Evolutionary conservation across 768 basidiomycete species (phyloP).

Genomic region (Hygrocybe coccinea): DNA sequence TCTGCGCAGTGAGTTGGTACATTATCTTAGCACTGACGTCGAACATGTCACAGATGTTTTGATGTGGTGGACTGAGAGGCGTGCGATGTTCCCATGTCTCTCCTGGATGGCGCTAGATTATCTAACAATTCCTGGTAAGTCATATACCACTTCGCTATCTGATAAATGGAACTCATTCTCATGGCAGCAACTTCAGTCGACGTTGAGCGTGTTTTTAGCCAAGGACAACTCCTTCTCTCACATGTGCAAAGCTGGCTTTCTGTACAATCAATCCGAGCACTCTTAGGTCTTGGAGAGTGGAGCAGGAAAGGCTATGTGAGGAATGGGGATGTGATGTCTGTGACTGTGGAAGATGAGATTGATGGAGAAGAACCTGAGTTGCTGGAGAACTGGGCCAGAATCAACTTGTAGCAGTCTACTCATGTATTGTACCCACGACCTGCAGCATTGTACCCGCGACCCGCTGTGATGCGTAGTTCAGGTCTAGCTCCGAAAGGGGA

Average conservation of each 20-base stretch:
- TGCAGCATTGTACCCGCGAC: neutral
- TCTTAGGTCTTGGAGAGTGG: slow-evolving; percentile 35
- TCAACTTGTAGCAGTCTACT: neutral
- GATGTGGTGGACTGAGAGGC: slow-evolving; percentile 6
- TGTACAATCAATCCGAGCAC: slow-evolving; percentile 18
- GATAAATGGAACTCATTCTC: neutral
- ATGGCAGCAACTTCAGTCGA: slow-evolving; percentile 28
- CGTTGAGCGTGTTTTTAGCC: slow-evolving; percentile 27
- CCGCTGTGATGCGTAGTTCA: too few species aligned
- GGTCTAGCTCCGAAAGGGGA: too few species aligned
- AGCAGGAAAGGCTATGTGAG: slow-evolving; percentile 22
- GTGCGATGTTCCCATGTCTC: slow-evolving; percentile 13
- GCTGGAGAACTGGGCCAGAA: slow-evolving; percentile 17
- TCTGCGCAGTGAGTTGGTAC: slow-evolving; percentile 8
- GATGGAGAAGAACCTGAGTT: slow-evolving; percentile 6
- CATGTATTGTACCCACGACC: neutral
- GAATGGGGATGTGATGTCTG: slow-evolving; percentile 20
- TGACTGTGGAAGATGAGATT: slow-evolving; percentile 13
- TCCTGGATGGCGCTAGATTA: slow-evolving; percentile 27
- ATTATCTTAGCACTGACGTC: slow-evolving; percentile 9
- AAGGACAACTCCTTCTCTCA: slow-evolving; percentile 21
- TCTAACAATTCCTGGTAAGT: slow-evolving; percentile 18
- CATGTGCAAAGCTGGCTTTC: slow-evolving; percentile 24
- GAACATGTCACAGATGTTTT: slow-evolving; percentile 6
- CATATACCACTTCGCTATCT: neutral